Base-by-base conservation (phyloP, 2,329 filamentous ascomycete species). In the Cryphonectria radicalis region DNA sequence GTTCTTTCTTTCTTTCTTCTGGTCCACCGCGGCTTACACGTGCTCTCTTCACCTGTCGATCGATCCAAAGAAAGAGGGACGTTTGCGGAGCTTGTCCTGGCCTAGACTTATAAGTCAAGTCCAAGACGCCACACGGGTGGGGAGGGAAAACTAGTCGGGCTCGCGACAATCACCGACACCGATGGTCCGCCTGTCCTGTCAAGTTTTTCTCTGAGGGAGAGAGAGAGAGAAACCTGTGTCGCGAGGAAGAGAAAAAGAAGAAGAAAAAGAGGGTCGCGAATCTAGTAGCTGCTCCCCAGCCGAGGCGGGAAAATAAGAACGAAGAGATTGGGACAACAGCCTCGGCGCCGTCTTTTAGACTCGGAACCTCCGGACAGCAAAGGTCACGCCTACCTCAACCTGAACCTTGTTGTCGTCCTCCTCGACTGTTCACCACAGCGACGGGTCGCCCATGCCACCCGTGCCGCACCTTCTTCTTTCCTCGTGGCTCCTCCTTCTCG, bases 401-500 rank as follows among this genome's bases (percentile, higher is more conserved):
- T 25, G 13, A 28, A 57, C 25, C n/a, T 57, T 28, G n/a, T 57
- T 3, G 4, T 28, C 3, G 22, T 25, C 50, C 1, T 2, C 53
- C 53, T 25, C 53, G 22, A 40, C 37, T 40, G 46, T 50, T 22
- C 46, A 13, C 53, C 53, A 25, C 53, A 57, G 25, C 28, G 25
- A 32, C 55, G 55, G 55, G n/a, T 32, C 28, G 55, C 25, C 28
- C 28, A 32, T 59, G 55, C 55, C 17, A 28, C 17, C 46, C 46
- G 46, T n/a, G 46, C 46, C 17, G 25, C 28, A 32, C 55, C 55
- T 19, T 64, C 37, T 42, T 64, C n/a, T 25, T 25, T 42, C 6
- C 35, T 63, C 59, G 28, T 63, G 59, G 59, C 60, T 63, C 40
- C 62, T 46, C 62, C 22, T 17, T 14, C n/a, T 40, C 37, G 40